These are phyloP conservation scores for Penicillium atrosanguineum DNA, from an alignment of 495 filamentous ascomycete species.

Conservation along the genomic window DNA sequence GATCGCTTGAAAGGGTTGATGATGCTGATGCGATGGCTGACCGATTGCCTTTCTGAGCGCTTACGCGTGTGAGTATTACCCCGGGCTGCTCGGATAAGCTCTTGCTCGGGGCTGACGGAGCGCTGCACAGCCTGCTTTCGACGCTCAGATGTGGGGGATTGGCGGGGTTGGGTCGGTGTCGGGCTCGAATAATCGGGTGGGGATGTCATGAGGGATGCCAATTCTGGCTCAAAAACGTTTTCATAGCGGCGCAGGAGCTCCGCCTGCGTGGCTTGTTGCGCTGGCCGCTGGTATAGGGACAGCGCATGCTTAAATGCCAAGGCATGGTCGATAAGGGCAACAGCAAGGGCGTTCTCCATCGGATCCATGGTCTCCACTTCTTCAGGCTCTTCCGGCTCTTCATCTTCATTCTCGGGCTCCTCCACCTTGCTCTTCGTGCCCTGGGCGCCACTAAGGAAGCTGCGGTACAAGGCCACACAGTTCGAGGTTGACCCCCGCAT, in stretches of 20 bases:
- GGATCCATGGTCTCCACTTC: slow-evolving; percentile 49
- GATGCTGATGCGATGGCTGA: slow-evolving; percentile 48
- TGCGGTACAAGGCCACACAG: slow-evolving; percentile 68
- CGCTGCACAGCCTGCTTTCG: slow-evolving; percentile 26
- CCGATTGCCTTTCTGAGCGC: slow-evolving; percentile 37
- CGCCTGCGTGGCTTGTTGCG: slow-evolving; percentile 56
- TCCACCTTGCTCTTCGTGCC: slow-evolving; percentile 45
- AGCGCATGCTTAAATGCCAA: slow-evolving; percentile 82
- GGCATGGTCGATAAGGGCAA: slow-evolving; percentile 86
- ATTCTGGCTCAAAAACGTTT: slow-evolving; percentile 49
- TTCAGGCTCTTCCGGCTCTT: slow-evolving; percentile 34
- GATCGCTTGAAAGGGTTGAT: slow-evolving; percentile 50
- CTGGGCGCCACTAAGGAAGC: slow-evolving; percentile 58
- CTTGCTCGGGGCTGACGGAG: slow-evolving; percentile 40
- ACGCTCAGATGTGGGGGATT: slow-evolving; percentile 25
- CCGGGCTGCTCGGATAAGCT: slow-evolving; percentile 34
- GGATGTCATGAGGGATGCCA: slow-evolving; percentile 26
- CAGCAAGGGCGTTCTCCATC: slow-evolving; percentile 79
- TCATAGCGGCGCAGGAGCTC: slow-evolving; percentile 52
- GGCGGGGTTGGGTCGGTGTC: slow-evolving; percentile 23
- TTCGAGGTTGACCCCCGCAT: slow-evolving; percentile 60
- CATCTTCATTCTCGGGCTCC: slow-evolving; percentile 44
- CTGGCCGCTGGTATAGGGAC: slow-evolving; percentile 59
- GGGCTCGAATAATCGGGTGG: slow-evolving; percentile 26
- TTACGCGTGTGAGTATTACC: slow-evolving; percentile 32